Conservation (phyloP, 441 rosid genomes). For the Syzygium malaccense region DNA sequence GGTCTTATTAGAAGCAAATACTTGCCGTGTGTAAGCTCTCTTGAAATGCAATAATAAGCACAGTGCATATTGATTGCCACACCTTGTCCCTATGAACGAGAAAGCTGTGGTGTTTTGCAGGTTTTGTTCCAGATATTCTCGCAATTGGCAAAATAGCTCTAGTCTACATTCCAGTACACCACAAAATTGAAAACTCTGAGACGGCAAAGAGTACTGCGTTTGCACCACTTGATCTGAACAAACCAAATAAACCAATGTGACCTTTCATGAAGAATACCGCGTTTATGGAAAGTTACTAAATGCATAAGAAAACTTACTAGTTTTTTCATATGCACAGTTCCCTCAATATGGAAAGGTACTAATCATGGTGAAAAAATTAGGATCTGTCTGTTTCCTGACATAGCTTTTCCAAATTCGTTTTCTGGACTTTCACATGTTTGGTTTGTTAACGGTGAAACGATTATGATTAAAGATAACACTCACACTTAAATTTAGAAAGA, state of each 20-base stretch:
- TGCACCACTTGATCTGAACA: neutral
- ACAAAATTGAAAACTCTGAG: neutral
- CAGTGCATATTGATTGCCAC: neutral
- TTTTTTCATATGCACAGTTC: neutral
- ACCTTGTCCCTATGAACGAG: neutral
- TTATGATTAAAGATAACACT: neutral
- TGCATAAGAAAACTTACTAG: neutral
- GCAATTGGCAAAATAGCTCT: neutral
- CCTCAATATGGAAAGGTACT: neutral
- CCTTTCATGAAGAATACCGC: neutral
- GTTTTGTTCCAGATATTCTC: neutral
- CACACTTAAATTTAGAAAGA: neutral
- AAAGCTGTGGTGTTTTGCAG: neutral
- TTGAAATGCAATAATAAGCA: neutral
- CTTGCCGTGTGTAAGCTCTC: neutral
- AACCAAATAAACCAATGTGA: neutral
- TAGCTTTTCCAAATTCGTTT: neutral
- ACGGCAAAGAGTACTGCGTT: neutral
- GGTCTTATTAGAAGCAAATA: neutral
- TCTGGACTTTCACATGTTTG: neutral
- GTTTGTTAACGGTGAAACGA: neutral
- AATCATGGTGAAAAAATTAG: neutral
- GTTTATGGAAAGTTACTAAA: neutral
- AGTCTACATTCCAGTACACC: neutral
- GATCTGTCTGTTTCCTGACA: neutral